Evolutionary conservation across 208 protist genomes (phyloP).

Genomic region (Willaertia magna): DNA sequence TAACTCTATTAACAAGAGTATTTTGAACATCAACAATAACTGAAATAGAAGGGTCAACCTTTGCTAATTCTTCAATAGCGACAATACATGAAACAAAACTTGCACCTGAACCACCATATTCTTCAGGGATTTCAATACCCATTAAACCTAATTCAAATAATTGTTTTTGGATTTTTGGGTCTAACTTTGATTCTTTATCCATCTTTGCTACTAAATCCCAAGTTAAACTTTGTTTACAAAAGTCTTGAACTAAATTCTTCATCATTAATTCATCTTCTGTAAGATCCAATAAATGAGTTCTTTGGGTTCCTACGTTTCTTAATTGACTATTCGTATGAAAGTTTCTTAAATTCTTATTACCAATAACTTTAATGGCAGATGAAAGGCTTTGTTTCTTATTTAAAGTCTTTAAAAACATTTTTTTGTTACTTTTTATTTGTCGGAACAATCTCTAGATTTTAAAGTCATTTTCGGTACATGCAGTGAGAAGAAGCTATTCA

Average conservation of each 20-base stretch:
- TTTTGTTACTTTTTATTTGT: no score
- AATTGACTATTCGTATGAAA: no score
- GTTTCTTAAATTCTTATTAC: no score
- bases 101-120: conserved; percentile 50
- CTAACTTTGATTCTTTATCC: conserved; percentile 55
- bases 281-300: not conserved
- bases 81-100: conserved; percentile 57
- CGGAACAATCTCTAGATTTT: no score
- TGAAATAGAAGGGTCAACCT: conserved; percentile 54
- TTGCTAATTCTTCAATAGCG: conserved; percentile 66
- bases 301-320: no score
- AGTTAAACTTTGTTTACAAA: not conserved
- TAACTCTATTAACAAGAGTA: conserved; percentile 69
- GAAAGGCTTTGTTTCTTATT: no score
- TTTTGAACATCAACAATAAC: conserved; percentile 75
- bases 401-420: no score
- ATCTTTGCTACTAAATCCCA: conserved; percentile 32
- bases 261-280: not conserved
- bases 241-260: not conserved
- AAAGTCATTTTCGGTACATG: no score
- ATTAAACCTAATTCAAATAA: conserved; percentile 62
- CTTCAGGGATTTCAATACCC: conserved; percentile 54
- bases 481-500: no score
- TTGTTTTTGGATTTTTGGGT: conserved; percentile 46
- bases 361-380: no score